Base-by-base conservation (phyloP, 805 yeast species). In the Kodamaea nitidulidarum region DNA sequence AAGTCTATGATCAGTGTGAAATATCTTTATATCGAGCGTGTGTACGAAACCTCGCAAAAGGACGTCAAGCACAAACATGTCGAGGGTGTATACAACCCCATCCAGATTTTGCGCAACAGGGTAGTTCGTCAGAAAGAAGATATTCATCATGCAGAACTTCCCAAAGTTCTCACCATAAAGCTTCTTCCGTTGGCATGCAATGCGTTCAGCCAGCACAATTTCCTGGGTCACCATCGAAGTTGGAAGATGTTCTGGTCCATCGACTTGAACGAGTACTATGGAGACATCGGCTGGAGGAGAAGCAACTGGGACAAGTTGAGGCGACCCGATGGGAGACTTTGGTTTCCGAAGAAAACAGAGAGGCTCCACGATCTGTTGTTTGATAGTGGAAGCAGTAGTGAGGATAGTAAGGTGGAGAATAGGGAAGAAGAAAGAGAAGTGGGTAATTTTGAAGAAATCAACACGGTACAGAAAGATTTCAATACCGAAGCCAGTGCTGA, bases 31-130 rank as follows among this genome's bases (percentile, higher is more conserved):
- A 44, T 80, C 20, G 77, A 73, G 45, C 58, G 71, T 41, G 60
- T 63, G 17, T 61, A 69, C 25, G 57, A 47, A 4, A 18, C 36
- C 2, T 30, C 36, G 1, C 30, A 17, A 12, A 54, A 52, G 11
- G 41, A 44, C 12, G 44, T 41, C 2, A 52, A 54, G 0, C 71
- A 73, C 45, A 71, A 68, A 2, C 76, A 75, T 2, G 73, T 83
- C 2, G 87, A 80, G 40, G 85, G 82, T 2, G 73, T 76, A 3
- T 88, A 81, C 64, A 88, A 88, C 54, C 96, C 96, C 3, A 63
- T 88, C 32, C 95, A 86, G 58, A 73, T 81, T n/a, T 77, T 88
- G 18, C 64, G 96, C 41, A 83, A 87, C 58, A 69, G 95, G 42
- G 70, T 69, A 48, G 54, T 81, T 3, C 58, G 85, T 38, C 32